Conservation (phyloP, 2,329 filamentous ascomycete species). For the Niveomyces coronatus region DNA sequence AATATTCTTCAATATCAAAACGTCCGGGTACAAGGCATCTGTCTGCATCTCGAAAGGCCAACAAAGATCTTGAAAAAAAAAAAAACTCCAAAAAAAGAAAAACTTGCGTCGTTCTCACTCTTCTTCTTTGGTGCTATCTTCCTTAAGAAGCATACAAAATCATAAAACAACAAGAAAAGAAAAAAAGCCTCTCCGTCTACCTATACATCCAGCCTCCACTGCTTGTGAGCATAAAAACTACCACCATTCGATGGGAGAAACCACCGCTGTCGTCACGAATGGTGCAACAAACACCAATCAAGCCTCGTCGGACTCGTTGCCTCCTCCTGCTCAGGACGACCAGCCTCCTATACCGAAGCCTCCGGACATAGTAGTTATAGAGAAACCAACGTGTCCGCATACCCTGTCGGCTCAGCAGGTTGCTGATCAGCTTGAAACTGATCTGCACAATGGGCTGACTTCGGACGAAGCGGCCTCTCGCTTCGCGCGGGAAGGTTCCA, state of each 20-base stretch:
- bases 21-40: no score
- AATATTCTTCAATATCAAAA: conserved; percentile 3
- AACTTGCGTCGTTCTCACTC: no score
- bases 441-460: conserved; percentile 50
- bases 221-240: conserved; percentile 14
- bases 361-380: conserved; percentile 24
- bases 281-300: conserved; percentile 29
- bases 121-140: conserved; percentile 11
- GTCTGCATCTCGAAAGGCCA: no score
- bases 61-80: no score
- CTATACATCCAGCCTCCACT: conserved; percentile 4
- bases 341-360: conserved; percentile 30
- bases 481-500: conserved; percentile 55
- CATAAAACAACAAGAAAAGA: conserved; percentile 3
- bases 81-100: no score
- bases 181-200: not conserved
- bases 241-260: conserved; percentile 33
- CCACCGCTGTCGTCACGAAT: conserved; percentile 27
- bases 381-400: conserved; percentile 25
- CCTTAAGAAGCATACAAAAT: not conserved
- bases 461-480: conserved; percentile 52
- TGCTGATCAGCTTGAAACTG: conserved; percentile 29
- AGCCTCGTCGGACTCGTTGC: conserved; percentile 27
- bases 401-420: conserved; percentile 26
- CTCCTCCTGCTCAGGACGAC: conserved; percentile 25